phyloP scores from a whole-genome alignment of 208 protist species.

The Acanthamoeba divionensis region DNA sequence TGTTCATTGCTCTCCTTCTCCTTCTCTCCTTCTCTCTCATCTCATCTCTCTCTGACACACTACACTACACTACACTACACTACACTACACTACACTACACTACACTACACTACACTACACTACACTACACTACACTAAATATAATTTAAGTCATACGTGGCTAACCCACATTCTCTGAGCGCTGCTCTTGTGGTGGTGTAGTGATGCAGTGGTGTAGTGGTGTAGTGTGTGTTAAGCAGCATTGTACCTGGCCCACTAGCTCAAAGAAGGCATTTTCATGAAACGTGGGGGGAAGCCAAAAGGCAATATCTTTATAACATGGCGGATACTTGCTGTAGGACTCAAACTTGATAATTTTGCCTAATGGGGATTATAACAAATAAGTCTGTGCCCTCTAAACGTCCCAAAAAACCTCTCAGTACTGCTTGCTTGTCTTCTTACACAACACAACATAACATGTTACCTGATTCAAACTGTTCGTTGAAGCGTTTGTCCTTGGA shows the following conservation, averaged over 20 bases:
- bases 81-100: too few relatives aligned
- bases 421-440: background rate
- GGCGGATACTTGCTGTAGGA: slow-evolving; percentile 82
- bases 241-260: slow-evolving; percentile 79
- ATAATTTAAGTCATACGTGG: background rate
- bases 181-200: background rate
- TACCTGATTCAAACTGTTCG: slow-evolving; percentile 62
- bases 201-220: background rate
- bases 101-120: too few relatives aligned
- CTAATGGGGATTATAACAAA: background rate
- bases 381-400: background rate
- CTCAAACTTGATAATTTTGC: slow-evolving; percentile 70
- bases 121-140: too few relatives aligned
- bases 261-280: slow-evolving; percentile 85
- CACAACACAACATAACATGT: background rate
- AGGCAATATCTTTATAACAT: slow-evolving; percentile 83
- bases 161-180: background rate
- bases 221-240: too few relatives aligned
- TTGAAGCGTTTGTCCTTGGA: slow-evolving; percentile 76
- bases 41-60: too few relatives aligned
- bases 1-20: too few relatives aligned
- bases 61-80: too few relatives aligned
- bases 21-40: too few relatives aligned
- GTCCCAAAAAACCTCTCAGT: background rate
- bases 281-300: slow-evolving; percentile 78